A percentile compares a stretch with the other conserved stretches of the same genome.
Conservation (phyloP, 202 grass and related monocot genomes). For the Alloteropsis angusta region DNA sequence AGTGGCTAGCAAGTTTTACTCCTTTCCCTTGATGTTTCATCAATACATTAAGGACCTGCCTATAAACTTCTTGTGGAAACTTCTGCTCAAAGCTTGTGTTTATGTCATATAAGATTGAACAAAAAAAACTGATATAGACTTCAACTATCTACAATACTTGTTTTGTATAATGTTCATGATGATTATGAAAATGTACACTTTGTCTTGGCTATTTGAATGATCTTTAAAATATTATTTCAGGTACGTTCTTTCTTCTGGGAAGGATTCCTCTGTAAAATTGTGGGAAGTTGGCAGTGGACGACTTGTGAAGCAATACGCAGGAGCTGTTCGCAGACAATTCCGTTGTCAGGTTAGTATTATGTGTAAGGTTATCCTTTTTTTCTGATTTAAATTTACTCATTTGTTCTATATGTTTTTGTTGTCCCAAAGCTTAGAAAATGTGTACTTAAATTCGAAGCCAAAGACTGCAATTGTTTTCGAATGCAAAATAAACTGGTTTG, state of each 20-base stretch:
- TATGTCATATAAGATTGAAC: neutral
- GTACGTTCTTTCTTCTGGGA: slow-evolving; percentile 78
- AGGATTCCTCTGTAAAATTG: slow-evolving; percentile 79
- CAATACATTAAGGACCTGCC: neutral
- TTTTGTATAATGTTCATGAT: neutral
- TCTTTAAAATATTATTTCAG: slow-evolving; percentile 35
- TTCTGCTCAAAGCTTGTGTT: neutral
- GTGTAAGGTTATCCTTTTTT: neutral
- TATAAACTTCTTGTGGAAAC: neutral
- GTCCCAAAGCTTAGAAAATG: neutral
- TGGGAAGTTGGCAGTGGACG: slow-evolving; percentile 90
- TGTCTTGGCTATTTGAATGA: neutral
- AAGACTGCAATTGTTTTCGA: neutral
- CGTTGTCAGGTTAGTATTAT: slow-evolving; percentile 60
- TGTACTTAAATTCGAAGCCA: neutral
- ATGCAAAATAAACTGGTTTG: neutral
- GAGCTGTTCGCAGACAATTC: slow-evolving; percentile 61
- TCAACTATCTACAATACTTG: neutral
- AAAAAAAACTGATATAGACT: neutral
- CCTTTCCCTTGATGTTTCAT: neutral
- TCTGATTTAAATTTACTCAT: neutral
- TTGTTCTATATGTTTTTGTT: neutral
- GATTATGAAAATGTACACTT: neutral
- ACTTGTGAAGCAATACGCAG: slow-evolving; percentile 76
- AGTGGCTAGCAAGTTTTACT: neutral